Base-by-base conservation (phyloP, 345 rosid species). In the Euphorbia tirucalli region DNA sequence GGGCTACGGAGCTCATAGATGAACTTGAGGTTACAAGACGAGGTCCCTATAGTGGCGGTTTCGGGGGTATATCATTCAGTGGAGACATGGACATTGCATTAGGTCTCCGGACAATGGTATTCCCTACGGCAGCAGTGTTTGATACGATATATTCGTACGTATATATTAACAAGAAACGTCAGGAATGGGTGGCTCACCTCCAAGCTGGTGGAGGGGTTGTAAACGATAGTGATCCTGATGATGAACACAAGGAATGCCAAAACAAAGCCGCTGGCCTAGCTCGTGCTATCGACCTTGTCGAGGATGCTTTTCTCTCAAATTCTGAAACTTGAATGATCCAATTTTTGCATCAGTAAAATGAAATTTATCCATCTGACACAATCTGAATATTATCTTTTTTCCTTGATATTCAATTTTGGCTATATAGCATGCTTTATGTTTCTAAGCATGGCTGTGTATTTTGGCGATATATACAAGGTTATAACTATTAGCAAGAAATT, bases 21-120 rank as follows among this genome's bases (percentile, higher is more conserved):
- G 58, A 81, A 78, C 48, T 89, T 28, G 99, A 94, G 82, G 84
- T 80, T n/a, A 81, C 84, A 0, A 79, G 90, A 55, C 93, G 98
- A 0, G 97, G 98, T 56, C 97, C 97, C 1, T 94, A 89, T 73
- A 89, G 97, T n/a, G 97, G 98, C 0, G 98, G 98, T 22, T 85
- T 94, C 1, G 96, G 96, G 2, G 89, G 85, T 11, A 24, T 94
- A 13, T 94, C 98, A 16, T 94, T 89, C 72, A 78, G 83, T 0
- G 96, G 98, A 0, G 91, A 89, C 69, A 83, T 92, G 96, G 97
- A 94, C 82, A 85, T 94, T 7, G 95, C 97, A 0, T 69, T 94
- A 68, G 81, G 90, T n/a, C 88, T 92, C 2, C 80, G 97, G 74
- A 94, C 98, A 0, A 87, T 94, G 0, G 87, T 94, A 16, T 92